These are phyloP conservation scores for Arthrobotrys conoides DNA, from an alignment of 2,329 filamentous ascomycete genomes.

Conservation along the genomic window DNA sequence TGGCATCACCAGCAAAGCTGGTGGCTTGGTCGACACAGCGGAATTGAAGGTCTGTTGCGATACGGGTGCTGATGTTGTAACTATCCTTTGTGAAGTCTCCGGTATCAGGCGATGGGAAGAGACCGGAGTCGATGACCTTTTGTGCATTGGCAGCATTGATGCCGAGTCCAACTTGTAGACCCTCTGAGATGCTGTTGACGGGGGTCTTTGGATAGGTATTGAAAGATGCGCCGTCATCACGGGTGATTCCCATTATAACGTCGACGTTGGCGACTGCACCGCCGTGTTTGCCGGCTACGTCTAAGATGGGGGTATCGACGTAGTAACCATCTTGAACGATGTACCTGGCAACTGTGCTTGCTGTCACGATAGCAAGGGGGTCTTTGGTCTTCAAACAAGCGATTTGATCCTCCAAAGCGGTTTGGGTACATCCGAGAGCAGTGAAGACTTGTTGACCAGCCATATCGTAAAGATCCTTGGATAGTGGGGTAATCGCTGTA, in stretches of 20 bases:
- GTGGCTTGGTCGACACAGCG: slow-evolving; percentile 75
- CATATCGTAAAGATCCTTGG: slow-evolving; percentile 69
- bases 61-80: slow-evolving; percentile 72
- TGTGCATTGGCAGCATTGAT: slow-evolving; percentile 69
- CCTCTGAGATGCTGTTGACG: slow-evolving; percentile 68
- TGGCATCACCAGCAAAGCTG: slow-evolving; percentile 70
- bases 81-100: slow-evolving; percentile 72
- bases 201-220: slow-evolving; percentile 69
- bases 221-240: slow-evolving; percentile 73
- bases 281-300: slow-evolving; percentile 29
- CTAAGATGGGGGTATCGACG: slow-evolving; percentile 70
- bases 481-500: slow-evolving; percentile 75
- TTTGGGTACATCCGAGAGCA: slow-evolving; percentile 71
- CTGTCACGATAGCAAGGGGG: slow-evolving; percentile 67
- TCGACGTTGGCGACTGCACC: slow-evolving; percentile 70
- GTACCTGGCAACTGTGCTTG: slow-evolving; percentile 70
- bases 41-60: slow-evolving; percentile 74
- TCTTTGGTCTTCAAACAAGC: slow-evolving; percentile 71
- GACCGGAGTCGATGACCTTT: slow-evolving; percentile 67
- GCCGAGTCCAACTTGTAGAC: slow-evolving; percentile 69
- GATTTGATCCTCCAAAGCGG: slow-evolving; percentile 68
- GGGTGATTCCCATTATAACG: slow-evolving; percentile 73
- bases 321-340: slow-evolving; percentile 74
- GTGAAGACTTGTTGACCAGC: slow-evolving; percentile 71
- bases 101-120: slow-evolving; percentile 71